Base-by-base conservation (phyloP, 805 yeast species). In the Starmerella roubikii region DNA sequence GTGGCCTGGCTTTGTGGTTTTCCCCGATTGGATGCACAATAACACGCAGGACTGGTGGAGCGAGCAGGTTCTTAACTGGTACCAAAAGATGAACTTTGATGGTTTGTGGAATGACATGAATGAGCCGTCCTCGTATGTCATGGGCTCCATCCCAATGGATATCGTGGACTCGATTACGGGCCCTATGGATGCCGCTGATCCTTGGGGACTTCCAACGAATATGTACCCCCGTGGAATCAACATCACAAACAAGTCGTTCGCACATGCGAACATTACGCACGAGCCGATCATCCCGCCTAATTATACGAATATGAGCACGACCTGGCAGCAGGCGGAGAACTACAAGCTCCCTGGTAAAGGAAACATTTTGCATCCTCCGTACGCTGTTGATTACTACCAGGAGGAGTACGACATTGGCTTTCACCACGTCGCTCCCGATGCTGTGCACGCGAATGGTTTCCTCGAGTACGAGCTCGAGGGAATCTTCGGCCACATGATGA, bases 81-180 rank as follows among this genome's bases (percentile, higher is more conserved):
- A 21, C 20, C 12, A 34, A 12, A 19, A 18, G 10, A 13, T 34
- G n/a, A 12, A 15, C 25, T 34, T 26, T 15, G 37, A 34, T 27
- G 37, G 37, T 11, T 4, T 34, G 8, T 34, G 37, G 37, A 6
- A n/a, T 12, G 37, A 34, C 19, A 34, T 34, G 37, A 26, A 34
- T 12, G 35, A 33, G 30, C 30, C 35, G 27, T 24, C 30, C 7
- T 24, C 30, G 19, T 33, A 12, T n/a, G 13, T 24, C 10, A 17
- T 18, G 8, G 28, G 27, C 10, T 33, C 35, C 15, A 24, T 10
- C 22, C 17, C 19, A 13, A 23, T 4, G 16, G 22, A 25, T 13
- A 4, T 18, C 4, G 23, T 33, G 4, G 10, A 24, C 23, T 10
- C 24, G 3, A 17, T 33, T 13, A 16, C 23, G 4, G 30, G 35